Conservation (phyloP, 768 basidiomycete species). For the Chalciporus pseudorubinellus region DNA sequence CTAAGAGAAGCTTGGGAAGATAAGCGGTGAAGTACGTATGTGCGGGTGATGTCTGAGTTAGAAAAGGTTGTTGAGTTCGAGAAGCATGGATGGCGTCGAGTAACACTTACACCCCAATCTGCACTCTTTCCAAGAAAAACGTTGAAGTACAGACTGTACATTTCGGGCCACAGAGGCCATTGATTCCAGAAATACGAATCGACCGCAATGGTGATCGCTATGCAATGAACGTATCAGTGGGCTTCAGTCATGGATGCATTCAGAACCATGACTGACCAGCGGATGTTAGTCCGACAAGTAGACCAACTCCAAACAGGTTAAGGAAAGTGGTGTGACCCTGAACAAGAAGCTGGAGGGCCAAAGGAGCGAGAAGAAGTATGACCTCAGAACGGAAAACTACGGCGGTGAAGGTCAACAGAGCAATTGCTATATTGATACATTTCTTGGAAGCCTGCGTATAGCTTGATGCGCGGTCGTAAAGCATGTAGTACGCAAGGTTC, state of each 20-base stretch:
- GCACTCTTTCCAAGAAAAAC: constrained; percentile 80
- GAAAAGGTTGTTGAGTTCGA: neutral
- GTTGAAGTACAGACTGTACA: constrained; percentile 78
- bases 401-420: constrained; percentile 61
- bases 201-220: constrained; percentile 59
- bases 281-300: constrained; percentile 48
- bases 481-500: constrained; percentile 53
- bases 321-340: constrained; percentile 41
- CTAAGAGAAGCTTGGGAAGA: constrained; percentile 78
- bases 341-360: constrained; percentile 54
- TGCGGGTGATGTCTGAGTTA: constrained; percentile 61
- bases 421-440: constrained; percentile 44
- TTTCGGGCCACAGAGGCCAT: constrained; percentile 83
- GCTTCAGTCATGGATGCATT: neutral
- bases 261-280: constrained; percentile 41
- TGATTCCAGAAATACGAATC: constrained; percentile 88
- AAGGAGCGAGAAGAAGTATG: constrained; percentile 57
- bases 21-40: constrained; percentile 61
- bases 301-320: constrained; percentile 47
- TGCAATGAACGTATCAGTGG: neutral
- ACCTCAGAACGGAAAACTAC: constrained; percentile 83
- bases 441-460: constrained; percentile 35
- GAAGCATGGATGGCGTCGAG: neutral
- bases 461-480: constrained; percentile 40
- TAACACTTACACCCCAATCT: constrained; percentile 83